These are phyloP conservation scores for Kwoniella sp. DNA, from an alignment of 768 basidiomycete genomes.

Conservation along the genomic window DNA sequence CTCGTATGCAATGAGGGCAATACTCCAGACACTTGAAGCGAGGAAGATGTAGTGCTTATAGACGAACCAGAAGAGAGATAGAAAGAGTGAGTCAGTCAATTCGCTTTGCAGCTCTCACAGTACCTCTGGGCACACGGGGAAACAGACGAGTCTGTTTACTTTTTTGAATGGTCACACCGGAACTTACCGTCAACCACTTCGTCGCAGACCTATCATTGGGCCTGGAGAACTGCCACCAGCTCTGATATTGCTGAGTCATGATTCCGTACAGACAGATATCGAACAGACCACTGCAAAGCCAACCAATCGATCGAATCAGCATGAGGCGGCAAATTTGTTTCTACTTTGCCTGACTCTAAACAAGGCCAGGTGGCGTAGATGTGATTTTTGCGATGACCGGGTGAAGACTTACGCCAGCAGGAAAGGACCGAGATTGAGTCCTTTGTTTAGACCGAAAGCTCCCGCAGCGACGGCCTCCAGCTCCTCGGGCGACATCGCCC, in stretches of 20 bases:
- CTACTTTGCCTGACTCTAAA: too few relatives aligned
- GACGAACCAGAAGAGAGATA: neutral
- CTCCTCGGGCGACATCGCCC: constrained; percentile 1
- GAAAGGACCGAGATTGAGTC: constrained; percentile 4
- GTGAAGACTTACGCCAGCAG: neutral
- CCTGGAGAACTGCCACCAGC: constrained; percentile 9
- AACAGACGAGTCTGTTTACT: too few relatives aligned
- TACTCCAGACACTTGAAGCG: neutral
- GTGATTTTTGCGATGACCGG: too few relatives aligned
- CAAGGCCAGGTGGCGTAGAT: too few relatives aligned
- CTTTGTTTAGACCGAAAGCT: constrained; percentile 2
- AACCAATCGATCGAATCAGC: too few relatives aligned
- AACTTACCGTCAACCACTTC: constrained; percentile 11
- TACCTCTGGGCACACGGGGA: too few relatives aligned
- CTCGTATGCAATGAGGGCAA: neutral
- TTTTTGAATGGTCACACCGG: too few relatives aligned
- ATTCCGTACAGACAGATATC: constrained; percentile 1
- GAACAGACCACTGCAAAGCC: neutral
- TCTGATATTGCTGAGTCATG: constrained; percentile 11
- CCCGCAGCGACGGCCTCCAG: neutral
- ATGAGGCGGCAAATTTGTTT: too few relatives aligned
- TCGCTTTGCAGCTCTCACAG: too few relatives aligned
- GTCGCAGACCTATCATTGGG: neutral
- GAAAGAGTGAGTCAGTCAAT: neutral
- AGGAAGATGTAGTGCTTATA: neutral